A percentile compares a stretch with the other conserved stretches of the same genome.
These are phyloP conservation scores for Hypoxylon sp. DNA, from an alignment of 2,329 filamentous ascomycete species.

Conservation along the genomic window DNA sequence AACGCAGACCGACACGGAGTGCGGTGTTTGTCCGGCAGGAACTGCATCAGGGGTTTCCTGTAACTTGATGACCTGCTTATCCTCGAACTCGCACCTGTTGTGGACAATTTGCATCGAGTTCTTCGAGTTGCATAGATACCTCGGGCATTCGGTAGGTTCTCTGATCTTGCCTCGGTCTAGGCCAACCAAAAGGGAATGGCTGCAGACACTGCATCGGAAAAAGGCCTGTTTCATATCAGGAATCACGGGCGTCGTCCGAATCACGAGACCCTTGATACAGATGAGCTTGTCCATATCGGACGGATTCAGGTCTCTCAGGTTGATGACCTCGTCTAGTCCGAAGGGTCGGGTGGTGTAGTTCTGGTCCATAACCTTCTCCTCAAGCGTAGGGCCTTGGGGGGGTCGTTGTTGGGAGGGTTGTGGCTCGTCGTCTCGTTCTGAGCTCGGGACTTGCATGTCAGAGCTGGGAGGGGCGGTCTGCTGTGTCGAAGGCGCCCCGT, in stretches of 20 bases:
- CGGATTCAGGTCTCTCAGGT: conserved; percentile 93
- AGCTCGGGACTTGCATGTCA: conserved; percentile 79
- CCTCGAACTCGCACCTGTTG: conserved; percentile 92
- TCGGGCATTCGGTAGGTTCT: conserved; percentile 89
- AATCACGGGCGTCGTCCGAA: conserved; percentile 93
- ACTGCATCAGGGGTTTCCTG: conserved; percentile 97
- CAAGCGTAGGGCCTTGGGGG: conserved; percentile 65
- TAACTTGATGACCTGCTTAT: conserved; percentile 98
- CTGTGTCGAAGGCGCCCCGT: conserved; percentile 56
- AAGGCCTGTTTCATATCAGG: conserved; percentile 99
- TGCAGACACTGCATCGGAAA: conserved; percentile 94
- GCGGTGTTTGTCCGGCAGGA: conserved; percentile 94
- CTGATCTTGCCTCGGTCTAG: conserved; percentile 96
- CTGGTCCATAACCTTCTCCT: conserved; percentile 80
- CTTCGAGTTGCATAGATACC: conserved; percentile 78
- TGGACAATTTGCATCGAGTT: conserved; percentile 99
- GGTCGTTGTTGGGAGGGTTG: conserved; percentile 51
- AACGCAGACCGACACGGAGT: conserved; percentile 94
- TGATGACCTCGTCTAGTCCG: conserved; percentile 84
- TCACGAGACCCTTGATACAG: conserved; percentile 93
- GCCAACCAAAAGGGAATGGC: conserved; percentile 87
- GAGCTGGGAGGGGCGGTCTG: conserved; percentile 71
- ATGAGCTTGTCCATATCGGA: conserved; percentile 96
- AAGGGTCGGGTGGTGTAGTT: conserved; percentile 89
- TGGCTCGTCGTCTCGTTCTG: conserved; percentile 69